phyloP scores from a whole-genome alignment of 192 early-diverging fungal species.

The Spizellomyces sp. region DNA sequence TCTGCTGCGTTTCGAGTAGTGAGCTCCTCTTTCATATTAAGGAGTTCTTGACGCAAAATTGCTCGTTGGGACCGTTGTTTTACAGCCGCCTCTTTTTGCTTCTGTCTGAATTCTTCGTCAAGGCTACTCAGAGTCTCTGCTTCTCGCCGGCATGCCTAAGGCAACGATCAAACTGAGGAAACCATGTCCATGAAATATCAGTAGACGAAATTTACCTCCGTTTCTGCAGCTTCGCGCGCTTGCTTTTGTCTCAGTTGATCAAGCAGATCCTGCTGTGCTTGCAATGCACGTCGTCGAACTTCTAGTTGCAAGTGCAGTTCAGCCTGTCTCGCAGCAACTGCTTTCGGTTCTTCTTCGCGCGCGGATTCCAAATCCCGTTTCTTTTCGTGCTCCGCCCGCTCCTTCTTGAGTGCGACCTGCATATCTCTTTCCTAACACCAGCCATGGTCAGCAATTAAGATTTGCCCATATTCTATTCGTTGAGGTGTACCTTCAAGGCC shows the following conservation, averaged over 20 bases:
- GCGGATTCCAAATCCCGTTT: slow-evolving; percentile 1
- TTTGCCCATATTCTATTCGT: not conserved
- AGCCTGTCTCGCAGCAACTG: not conserved
- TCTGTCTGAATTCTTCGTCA: not conserved
- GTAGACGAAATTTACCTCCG: not conserved
- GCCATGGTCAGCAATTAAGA: not conserved
- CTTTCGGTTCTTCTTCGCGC: not conserved
- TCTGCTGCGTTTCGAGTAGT: not conserved
- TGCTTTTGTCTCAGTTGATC: slow-evolving; percentile 14
- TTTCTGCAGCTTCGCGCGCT: slow-evolving; percentile 8
- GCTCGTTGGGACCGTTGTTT: not conserved
- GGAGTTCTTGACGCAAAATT: slow-evolving; percentile 20
- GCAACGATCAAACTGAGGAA: not conserved
- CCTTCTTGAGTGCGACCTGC: slow-evolving; percentile 38
- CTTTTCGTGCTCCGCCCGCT: not conserved
- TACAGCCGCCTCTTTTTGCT: not conserved
- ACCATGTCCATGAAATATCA: not conserved
- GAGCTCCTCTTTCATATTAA: slow-evolving; percentile 4
- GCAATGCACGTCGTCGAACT: slow-evolving; percentile 6
- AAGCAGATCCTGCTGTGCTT: not conserved
- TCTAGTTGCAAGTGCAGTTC: not conserved
- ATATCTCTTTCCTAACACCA: slow-evolving; percentile 42
- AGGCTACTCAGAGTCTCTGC: not conserved
- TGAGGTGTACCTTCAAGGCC: slow-evolving; percentile 25
- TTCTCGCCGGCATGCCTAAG: not conserved